These are phyloP conservation scores for Ballota nigra DNA, from an alignment of 257 asterid genomes.

Conservation along the genomic window DNA sequence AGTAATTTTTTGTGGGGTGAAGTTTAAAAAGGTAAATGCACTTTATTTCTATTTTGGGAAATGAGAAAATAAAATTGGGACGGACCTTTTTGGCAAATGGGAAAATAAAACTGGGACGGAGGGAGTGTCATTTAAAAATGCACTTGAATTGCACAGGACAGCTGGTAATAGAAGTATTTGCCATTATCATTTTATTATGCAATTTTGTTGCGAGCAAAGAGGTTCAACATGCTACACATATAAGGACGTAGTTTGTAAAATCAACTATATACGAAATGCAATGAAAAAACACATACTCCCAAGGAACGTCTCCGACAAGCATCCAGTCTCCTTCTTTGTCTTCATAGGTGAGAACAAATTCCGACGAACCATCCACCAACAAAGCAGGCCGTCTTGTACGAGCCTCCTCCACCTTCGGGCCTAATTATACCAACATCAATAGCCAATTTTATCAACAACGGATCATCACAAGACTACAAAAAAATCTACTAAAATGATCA, in stretches of 20 bases:
- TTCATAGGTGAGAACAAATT: conserved; percentile 79
- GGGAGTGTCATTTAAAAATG: too few species aligned
- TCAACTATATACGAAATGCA: background rate
- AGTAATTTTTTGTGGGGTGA: too few species aligned
- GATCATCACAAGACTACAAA: background rate
- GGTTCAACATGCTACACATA: background rate
- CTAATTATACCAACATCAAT: conserved; percentile 30
- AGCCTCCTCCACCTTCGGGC: conserved; percentile 42
- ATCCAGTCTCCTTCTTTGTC: conserved; percentile 95
- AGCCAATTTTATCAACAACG: background rate
- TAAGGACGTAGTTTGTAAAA: background rate
- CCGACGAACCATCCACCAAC: conserved; percentile 65
- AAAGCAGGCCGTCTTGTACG: conserved; percentile 32
- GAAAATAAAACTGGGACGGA: too few species aligned
- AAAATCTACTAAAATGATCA: background rate
- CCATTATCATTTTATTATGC: background rate
- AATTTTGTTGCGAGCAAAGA: background rate
- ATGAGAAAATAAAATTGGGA: too few species aligned
- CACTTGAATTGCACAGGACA: too few species aligned
- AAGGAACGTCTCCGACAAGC: conserved; percentile 95
- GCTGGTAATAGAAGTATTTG: too few species aligned
- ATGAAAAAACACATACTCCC: conserved; percentile 59
- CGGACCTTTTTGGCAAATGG: too few species aligned
- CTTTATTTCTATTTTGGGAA: too few species aligned
- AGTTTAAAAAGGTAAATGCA: too few species aligned